These are phyloP conservation scores for Bipolaris oryzae DNA, from an alignment of 2,329 filamentous ascomycete genomes.

Conservation along the genomic window DNA sequence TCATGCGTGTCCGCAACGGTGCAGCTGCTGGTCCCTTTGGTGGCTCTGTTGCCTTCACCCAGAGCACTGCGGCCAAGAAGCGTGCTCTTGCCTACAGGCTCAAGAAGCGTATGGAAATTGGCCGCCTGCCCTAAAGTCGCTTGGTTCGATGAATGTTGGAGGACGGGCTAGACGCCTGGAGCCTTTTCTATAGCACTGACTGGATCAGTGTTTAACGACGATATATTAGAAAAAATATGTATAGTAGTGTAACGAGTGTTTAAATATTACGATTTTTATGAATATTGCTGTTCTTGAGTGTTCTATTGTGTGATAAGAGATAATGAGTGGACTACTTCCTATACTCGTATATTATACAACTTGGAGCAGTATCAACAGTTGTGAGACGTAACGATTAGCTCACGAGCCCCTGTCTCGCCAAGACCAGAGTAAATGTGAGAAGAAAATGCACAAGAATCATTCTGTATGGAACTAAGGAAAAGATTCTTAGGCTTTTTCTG, in stretches of 20 bases:
- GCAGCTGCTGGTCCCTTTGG: constrained; percentile 70
- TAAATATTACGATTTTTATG: constrained; percentile 2
- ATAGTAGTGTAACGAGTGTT: constrained; percentile 7
- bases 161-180: neutral
- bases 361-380: neutral
- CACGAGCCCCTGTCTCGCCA: no score
- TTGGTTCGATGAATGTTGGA: neutral
- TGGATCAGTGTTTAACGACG: constrained; percentile 20
- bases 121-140: constrained; percentile 27
- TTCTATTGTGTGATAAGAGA: neutral
- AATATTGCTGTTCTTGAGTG: neutral
- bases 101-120: constrained; percentile 48
- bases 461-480: neutral
- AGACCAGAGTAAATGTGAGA: no score
- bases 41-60: constrained; percentile 69
- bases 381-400: no score
- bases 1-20: constrained; percentile 68
- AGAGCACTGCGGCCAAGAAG: constrained; percentile 64
- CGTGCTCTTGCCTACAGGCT: constrained; percentile 63
- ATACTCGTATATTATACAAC: neutral
- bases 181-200: constrained; percentile 14
- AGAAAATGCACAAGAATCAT: neutral
- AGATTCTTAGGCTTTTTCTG: neutral
- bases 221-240: neutral
- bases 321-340: neutral